Conservation (phyloP, 805 yeast genomes). For the Saccharomycopsis amapae region DNA sequence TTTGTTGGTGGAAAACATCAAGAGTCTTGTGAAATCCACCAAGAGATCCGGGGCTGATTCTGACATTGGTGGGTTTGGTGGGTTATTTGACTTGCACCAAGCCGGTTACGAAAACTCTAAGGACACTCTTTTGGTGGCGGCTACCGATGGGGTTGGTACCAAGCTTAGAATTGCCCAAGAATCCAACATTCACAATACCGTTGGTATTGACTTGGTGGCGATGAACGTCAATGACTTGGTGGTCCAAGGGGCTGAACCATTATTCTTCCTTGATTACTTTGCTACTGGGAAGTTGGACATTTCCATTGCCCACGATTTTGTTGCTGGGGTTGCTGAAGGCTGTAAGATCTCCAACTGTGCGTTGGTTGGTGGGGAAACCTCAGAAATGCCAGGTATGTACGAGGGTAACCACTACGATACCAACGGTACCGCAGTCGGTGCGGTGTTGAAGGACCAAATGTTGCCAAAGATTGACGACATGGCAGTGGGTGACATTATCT, state of each 20-base stretch:
- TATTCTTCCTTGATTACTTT: slow-evolving; percentile 90
- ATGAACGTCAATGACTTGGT: slow-evolving; percentile 98
- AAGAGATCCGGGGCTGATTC: slow-evolving; percentile 95
- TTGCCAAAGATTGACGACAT: slow-evolving; percentile 66
- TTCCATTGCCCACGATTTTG: slow-evolving; percentile 77
- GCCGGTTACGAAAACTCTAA: slow-evolving; percentile 76
- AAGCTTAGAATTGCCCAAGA: slow-evolving; percentile 91
- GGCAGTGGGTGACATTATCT: slow-evolving; percentile 70
- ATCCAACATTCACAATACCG: slow-evolving; percentile 87
- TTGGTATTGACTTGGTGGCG: slow-evolving; percentile 96
- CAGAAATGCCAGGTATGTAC: slow-evolving; percentile 99
- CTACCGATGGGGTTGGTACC: slow-evolving; percentile 99
- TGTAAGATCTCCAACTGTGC: slow-evolving; percentile 96
- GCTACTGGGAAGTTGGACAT: slow-evolving; percentile 92
- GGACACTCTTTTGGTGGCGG: slow-evolving; percentile 84
- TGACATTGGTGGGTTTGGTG: slow-evolving; percentile 98
- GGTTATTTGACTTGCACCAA: slow-evolving; percentile 80
- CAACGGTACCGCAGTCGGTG: slow-evolving; percentile 98
- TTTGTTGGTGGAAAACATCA: slow-evolving; percentile 80
- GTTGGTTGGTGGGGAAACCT: slow-evolving; percentile 96
- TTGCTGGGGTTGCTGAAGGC: slow-evolving; percentile 93
- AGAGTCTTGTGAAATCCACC: slow-evolving; percentile 84
- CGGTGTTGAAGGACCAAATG: slow-evolving; percentile 67
- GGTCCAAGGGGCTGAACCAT: slow-evolving; percentile 98
- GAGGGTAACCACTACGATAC: slow-evolving; percentile 94